Evolutionary conservation across 352 stramenopile species (phyloP).

Genomic region (Thalassiosira exigua): DNA sequence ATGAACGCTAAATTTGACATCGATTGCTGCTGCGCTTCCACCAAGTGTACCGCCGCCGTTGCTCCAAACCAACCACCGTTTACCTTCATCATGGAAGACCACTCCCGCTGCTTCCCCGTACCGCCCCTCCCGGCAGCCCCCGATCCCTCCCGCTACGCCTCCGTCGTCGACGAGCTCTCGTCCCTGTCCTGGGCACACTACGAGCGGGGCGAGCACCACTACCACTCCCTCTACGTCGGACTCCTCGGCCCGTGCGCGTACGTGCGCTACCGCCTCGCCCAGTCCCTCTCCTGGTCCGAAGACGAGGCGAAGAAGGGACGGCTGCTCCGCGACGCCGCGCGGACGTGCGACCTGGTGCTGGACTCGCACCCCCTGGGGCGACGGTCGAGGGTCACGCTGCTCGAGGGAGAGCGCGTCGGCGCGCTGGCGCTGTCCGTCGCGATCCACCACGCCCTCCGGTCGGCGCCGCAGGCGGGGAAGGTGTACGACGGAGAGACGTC

Average conservation of each 20-base stretch:
- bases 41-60: too few relatives aligned
- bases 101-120: not conserved
- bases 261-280: conserved; percentile 30
- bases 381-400: conserved; percentile 34
- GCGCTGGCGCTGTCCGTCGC: conserved; percentile 34
- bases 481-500: not conserved
- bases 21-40: too few relatives aligned
- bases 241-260: conserved; percentile 44
- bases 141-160: not conserved
- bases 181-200: not conserved
- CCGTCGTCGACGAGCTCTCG: not conserved
- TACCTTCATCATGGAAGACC: not conserved
- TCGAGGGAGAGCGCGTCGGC: conserved; percentile 55
- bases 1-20: too few relatives aligned
- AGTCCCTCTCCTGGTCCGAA: conserved; percentile 1
- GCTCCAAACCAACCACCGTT: too few relatives aligned
- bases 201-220: too few relatives aligned
- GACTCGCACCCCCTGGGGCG: not conserved
- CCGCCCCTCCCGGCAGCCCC: too few relatives aligned
- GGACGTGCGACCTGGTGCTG: conserved; percentile 10
- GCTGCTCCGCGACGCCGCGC: conserved; percentile 10
- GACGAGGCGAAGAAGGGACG: conserved; percentile 1
- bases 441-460: conserved; percentile 11
- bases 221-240: conserved; percentile 12
- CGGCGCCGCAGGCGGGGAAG: not conserved